Evolutionary conservation across 441 rosid genomes (phyloP).

Genomic region (Jatropha podagrica): DNA sequence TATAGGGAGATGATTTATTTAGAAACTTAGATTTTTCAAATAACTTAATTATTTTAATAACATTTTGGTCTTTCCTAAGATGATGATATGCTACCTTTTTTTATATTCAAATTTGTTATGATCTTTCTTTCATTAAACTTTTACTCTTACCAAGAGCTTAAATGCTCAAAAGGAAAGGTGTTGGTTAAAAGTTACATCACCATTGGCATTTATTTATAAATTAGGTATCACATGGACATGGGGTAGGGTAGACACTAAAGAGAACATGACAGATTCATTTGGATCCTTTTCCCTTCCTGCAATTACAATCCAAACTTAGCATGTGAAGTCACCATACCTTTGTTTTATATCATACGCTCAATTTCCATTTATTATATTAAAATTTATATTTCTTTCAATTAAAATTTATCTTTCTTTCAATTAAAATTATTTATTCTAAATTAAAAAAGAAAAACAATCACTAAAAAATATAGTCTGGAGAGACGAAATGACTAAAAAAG

Average conservation of each 20-base stretch:
- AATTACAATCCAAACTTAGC: constrained; percentile 31
- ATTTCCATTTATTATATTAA: too few species aligned
- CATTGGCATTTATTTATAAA: neutral
- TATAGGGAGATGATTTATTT: neutral
- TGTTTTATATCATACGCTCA: too few species aligned
- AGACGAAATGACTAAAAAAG: too few species aligned
- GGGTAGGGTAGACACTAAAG: neutral
- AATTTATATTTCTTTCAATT: too few species aligned
- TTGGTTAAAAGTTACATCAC: neutral
- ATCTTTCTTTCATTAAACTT: neutral
- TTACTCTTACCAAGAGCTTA: neutral
- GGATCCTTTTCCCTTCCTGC: constrained; percentile 17
- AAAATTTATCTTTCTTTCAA: too few species aligned
- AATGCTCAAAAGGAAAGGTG: neutral
- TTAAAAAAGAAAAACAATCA: too few species aligned
- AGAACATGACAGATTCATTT: constrained; percentile 15
- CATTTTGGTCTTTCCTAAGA: neutral
- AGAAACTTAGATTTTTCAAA: neutral
- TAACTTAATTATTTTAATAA: neutral
- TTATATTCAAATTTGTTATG: neutral
- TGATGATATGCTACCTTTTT: neutral
- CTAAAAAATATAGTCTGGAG: too few species aligned
- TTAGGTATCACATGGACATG: neutral
- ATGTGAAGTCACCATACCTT: constrained; percentile 37
- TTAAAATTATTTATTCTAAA: too few species aligned